Base-by-base conservation (phyloP, 208 protist genomes). In the Naegleria lovaniensis region DNA sequence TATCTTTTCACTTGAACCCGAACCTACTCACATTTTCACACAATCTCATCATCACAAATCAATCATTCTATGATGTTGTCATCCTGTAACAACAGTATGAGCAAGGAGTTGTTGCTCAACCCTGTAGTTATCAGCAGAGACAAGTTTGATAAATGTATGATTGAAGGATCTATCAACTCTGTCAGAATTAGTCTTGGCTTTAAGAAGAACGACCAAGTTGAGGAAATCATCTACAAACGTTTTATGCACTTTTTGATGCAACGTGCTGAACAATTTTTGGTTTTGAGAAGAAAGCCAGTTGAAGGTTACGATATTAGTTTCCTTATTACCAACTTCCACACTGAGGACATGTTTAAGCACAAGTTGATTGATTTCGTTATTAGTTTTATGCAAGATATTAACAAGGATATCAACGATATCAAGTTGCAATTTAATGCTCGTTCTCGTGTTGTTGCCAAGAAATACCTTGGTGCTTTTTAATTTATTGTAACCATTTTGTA, bases 341-440 rank as follows among this genome's bases (percentile, higher is more conserved):
- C 96, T 13, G 97, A 99, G 93, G 83, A 86, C 41, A 98, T 99
- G 95, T 97, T 95, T 85, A 97, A 97, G 92, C 94, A 96, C 83
- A 98, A 97, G 90, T 92, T 99, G 43, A 95, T 99, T 83, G 96
- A 99, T 91, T 99, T 99, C 91, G 94, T 99, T 67, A 96, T 99
- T 91, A 87, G 94, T 19, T 98, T 99, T 91, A 94, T 98, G 88
- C 91, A 97, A 92, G 97, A 98, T 85, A 97, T 99, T 90, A 97
- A 99, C 93, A 97, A 96, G 48, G 97, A 99, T 92, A 96, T 99
- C 83, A 96, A 93, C 29, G 95, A 95, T 29, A 96, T 99, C 95
- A 99, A 99, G 92, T 90, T 99, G 0, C 92, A 90, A 41, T 93
- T 98, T 7, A 98, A 97, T 89, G 92, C 93, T 29, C 89, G 97